Conservation (phyloP, 768 basidiomycete species). For the Rhodotorula sphaerocarpa region DNA sequence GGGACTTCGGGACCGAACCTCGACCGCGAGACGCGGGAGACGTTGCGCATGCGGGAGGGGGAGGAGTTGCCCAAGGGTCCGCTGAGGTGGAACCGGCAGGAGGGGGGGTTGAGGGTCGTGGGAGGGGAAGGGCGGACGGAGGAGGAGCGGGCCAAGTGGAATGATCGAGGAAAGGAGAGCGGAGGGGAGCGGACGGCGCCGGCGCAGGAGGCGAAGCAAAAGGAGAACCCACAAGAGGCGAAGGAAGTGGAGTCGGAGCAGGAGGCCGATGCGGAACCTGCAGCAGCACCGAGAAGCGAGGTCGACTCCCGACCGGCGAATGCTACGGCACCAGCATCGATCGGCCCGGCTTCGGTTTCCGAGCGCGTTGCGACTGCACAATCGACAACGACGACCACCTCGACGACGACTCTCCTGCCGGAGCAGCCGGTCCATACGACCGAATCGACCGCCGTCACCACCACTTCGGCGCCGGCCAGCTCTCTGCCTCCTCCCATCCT, state of each 20-base stretch:
- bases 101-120: not conserved
- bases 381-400: not conserved
- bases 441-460: no score
- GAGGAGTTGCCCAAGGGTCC: constrained; percentile 16
- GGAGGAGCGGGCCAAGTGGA: not conserved
- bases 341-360: no score
- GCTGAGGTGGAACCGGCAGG: constrained; percentile 12
- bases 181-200: not conserved
- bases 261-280: constrained; percentile 3
- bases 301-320: no score
- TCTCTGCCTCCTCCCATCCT: not conserved
- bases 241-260: not conserved
- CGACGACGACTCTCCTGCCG: not conserved
- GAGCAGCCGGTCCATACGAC: no score
- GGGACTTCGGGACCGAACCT: constrained; percentile 56
- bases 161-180: not conserved
- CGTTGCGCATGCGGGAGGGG: constrained; percentile 10
- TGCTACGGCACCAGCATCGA: no score
- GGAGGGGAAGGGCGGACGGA: not conserved
- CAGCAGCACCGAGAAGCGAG: no score
- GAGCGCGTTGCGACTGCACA: no score
- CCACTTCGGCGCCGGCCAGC: not conserved
- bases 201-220: not conserved
- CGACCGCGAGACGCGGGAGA: constrained; percentile 48
- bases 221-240: no score